phyloP scores from a whole-genome alignment of 805 yeast genomes.

The Brettanomyces sp. region DNA sequence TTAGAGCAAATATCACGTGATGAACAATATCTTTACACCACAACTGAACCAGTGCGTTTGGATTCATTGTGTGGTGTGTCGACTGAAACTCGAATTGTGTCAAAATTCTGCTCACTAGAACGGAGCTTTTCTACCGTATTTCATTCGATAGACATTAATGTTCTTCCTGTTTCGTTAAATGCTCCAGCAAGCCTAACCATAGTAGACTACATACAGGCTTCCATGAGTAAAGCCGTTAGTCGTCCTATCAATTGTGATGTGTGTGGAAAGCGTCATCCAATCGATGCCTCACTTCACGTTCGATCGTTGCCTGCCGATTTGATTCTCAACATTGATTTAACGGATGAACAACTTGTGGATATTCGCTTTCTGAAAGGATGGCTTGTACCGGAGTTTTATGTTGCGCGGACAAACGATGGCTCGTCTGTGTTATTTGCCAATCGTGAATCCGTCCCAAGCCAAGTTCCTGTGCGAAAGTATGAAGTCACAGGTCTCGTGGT shows the following conservation, averaged over 20 bases:
- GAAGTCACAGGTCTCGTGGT: conserved; percentile 65
- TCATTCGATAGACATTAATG: conserved; percentile 34
- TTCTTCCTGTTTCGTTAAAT: conserved; percentile 25
- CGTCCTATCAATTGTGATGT: conserved; percentile 44
- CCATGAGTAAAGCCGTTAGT: conserved; percentile 43
- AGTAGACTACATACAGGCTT: conserved; percentile 50
- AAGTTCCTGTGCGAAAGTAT: conserved; percentile 30
- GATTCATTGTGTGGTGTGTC: conserved; percentile 31
- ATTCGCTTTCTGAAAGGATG: conserved; percentile 44
- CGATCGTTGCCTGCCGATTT: conserved; percentile 56
- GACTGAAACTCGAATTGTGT: conserved; percentile 32
- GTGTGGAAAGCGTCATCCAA: conserved; percentile 41
- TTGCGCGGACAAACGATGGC: conserved; percentile 18
- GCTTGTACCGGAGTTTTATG: conserved; percentile 54
- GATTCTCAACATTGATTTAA: conserved; percentile 48
- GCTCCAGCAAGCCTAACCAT: conserved; percentile 28
- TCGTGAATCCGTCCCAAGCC: conserved; percentile 13
- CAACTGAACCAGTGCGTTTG: conserved; percentile 11
- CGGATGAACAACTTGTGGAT: conserved; percentile 43
- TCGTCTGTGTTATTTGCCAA: conserved; percentile 18
- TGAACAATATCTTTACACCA: conserved; percentile 27
- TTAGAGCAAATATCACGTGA: conserved; percentile 44
- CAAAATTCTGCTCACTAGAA: conserved; percentile 30
- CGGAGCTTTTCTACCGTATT: conserved; percentile 27
- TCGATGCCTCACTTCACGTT: conserved; percentile 45